A percentile compares a stretch with the other conserved stretches of the same genome.
phyloP scores from a whole-genome alignment of 2,329 filamentous ascomycete species.

The Fusarium solani-melongenae region DNA sequence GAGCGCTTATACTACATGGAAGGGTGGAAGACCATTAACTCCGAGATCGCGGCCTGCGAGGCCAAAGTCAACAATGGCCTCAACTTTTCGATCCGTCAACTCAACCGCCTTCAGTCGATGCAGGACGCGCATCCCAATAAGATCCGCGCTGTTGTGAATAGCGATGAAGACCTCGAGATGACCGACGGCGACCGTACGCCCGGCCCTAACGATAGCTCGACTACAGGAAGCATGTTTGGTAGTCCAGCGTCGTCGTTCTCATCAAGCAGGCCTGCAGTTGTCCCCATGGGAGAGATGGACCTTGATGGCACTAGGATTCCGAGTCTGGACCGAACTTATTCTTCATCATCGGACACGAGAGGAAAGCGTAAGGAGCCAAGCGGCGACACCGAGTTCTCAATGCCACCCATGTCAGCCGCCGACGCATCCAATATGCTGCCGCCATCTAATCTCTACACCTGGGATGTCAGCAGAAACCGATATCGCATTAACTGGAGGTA shows the following conservation, averaged over 20 bases:
- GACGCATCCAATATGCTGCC: conserved; percentile 48
- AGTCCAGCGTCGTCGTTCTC: conserved; percentile 48
- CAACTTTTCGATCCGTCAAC: conserved; percentile 51
- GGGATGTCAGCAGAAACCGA: conserved; percentile 58
- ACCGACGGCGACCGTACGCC: conserved; percentile 49
- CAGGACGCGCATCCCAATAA: conserved; percentile 64
- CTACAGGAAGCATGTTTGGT: conserved; percentile 49
- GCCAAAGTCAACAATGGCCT: conserved; percentile 62
- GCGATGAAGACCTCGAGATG: conserved; percentile 63
- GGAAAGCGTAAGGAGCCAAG: conserved; percentile 52
- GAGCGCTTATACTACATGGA: conserved; percentile 83
- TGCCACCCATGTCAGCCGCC: conserved; percentile 44
- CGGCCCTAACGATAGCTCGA: conserved; percentile 37
- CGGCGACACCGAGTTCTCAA: conserved; percentile 46
- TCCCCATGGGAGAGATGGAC: conserved; percentile 46
- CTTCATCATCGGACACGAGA: conserved; percentile 45
- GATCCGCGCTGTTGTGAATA: conserved; percentile 63
- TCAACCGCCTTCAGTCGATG: conserved; percentile 57
- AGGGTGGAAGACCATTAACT: conserved; percentile 81
- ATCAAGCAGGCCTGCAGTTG: conserved; percentile 38
- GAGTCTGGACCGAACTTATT: conserved; percentile 44
- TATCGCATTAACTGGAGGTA: conserved; percentile 91
- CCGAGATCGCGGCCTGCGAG: conserved; percentile 76
- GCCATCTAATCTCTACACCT: conserved; percentile 62
- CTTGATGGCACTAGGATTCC: conserved; percentile 46